Evolutionary conservation across 139 green algal genomes (phyloP).

Genomic region (Asterochloris erici): DNA sequence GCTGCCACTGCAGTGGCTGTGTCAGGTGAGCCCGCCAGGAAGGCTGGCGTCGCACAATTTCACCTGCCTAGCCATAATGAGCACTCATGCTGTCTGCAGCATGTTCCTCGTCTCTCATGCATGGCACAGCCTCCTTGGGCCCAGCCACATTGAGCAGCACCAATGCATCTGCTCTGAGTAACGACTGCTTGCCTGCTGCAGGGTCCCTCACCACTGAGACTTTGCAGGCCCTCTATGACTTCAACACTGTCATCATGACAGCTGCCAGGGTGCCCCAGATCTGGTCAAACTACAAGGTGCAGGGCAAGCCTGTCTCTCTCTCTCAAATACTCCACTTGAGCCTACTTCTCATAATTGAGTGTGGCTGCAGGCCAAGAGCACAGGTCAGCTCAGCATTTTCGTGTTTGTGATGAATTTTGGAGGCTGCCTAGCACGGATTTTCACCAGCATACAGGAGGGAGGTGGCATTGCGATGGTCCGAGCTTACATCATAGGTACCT

Average conservation of each 20-base stretch:
- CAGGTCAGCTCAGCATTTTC: constrained; percentile 67
- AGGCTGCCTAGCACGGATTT: constrained; percentile 63
- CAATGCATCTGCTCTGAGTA: background rate
- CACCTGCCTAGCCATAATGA: too few relatives aligned
- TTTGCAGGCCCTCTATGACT: constrained; percentile 46
- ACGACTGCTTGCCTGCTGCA: constrained; percentile 1
- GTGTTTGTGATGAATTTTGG: constrained; percentile 62
- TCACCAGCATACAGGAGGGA: constrained; percentile 68
- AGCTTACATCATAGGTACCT: constrained; percentile 61
- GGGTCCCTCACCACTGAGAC: constrained; percentile 28
- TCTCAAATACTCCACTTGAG: background rate
- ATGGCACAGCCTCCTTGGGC: background rate
- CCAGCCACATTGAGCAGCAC: background rate
- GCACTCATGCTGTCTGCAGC: too few relatives aligned
- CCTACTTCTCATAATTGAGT: too few relatives aligned
- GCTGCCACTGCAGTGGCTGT: too few relatives aligned
- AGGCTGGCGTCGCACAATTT: too few relatives aligned
- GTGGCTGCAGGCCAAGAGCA: constrained; percentile 30
- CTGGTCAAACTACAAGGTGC: constrained; percentile 46
- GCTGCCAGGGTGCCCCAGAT: constrained; percentile 70
- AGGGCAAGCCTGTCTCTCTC: background rate
- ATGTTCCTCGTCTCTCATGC: too few relatives aligned
- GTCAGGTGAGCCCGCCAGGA: too few relatives aligned
- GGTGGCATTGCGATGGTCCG: constrained; percentile 69
- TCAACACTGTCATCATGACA: constrained; percentile 70